These are phyloP conservation scores for Harringtonia aguacate DNA, from an alignment of 2,329 filamentous ascomycete species.

Conservation along the genomic window DNA sequence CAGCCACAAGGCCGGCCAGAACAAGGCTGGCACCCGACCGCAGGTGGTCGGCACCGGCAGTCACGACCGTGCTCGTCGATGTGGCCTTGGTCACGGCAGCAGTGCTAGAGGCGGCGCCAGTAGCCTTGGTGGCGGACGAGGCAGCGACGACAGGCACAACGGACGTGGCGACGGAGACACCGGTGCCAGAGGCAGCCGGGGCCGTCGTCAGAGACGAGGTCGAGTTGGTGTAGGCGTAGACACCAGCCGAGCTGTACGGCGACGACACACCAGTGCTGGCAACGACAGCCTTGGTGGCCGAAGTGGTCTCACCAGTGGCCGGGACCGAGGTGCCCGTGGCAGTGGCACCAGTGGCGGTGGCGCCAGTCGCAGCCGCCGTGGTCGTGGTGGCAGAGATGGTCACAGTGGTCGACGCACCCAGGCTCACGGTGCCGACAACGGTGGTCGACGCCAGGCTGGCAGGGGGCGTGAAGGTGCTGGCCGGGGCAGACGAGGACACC, in stretches of 20 bases:
- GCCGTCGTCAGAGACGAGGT: neutral
- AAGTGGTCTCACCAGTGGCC: too few species aligned
- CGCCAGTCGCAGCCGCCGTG: neutral
- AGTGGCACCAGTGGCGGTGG: neutral
- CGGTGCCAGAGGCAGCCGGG: neutral
- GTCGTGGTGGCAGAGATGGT: neutral
- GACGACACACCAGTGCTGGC: too few species aligned
- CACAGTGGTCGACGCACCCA: constrained; percentile 1
- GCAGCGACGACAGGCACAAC: too few species aligned
- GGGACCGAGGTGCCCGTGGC: neutral
- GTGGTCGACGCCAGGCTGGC: constrained; percentile 8
- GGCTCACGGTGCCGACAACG: constrained; percentile 11
- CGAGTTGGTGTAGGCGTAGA: neutral
- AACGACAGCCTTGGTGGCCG: too few species aligned
- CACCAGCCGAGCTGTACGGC: too few species aligned
- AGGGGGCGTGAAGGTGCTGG: constrained; percentile 13
- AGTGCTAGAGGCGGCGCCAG: too few species aligned
- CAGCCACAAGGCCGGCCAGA: constrained; percentile 4
- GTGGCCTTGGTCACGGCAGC: too few species aligned
- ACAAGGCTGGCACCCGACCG: neutral
- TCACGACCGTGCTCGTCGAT: constrained; percentile 7
- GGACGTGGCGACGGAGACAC: too few species aligned
- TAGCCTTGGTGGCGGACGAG: too few species aligned
- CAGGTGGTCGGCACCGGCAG: constrained; percentile 6
- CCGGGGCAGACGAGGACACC: constrained; percentile 10